phyloP scores from a whole-genome alignment of 1,284 basidiomycete genomes.

The Ceratorhiza oryzae-sativae region DNA sequence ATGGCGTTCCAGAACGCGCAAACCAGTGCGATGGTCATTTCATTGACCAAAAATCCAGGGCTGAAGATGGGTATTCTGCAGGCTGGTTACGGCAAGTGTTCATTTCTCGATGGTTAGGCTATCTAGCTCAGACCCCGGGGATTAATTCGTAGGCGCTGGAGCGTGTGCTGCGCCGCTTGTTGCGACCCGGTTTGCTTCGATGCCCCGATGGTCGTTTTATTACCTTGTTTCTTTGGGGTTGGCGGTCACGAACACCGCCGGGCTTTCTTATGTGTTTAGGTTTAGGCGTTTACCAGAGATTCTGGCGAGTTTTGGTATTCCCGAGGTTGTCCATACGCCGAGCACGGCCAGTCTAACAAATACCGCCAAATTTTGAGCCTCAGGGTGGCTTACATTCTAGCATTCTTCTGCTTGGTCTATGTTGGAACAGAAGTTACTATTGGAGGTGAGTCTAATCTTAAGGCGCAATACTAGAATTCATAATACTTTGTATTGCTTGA shows the following conservation, averaged over 20 bases:
- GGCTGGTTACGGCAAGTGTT: constrained; percentile 35
- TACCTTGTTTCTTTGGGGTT: constrained; percentile 42
- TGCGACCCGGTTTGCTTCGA: constrained; percentile 41
- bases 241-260: constrained; percentile 44
- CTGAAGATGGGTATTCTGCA: constrained; percentile 42
- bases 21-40: constrained; percentile 38
- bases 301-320: constrained; percentile 37
- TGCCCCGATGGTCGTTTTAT: constrained; percentile 43
- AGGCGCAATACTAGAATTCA: neutral
- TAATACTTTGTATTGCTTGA: neutral
- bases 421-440: constrained; percentile 60
- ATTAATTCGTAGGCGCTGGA: constrained; percentile 33
- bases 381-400: constrained; percentile 53
- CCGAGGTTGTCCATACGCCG: constrained; percentile 28
- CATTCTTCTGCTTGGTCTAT: constrained; percentile 57
- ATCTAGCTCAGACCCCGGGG: too few species aligned
- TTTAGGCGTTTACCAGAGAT: constrained; percentile 46
- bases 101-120: too few species aligned
- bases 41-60: constrained; percentile 37
- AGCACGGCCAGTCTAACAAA: constrained; percentile 33
- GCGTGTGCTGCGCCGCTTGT: constrained; percentile 41
- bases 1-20: constrained; percentile 40
- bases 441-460: constrained; percentile 50
- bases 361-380: constrained; percentile 41
- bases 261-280: constrained; percentile 50